Conservation (phyloP, 2,329 filamentous ascomycete species). For the Fusarium coffeatum region DNA sequence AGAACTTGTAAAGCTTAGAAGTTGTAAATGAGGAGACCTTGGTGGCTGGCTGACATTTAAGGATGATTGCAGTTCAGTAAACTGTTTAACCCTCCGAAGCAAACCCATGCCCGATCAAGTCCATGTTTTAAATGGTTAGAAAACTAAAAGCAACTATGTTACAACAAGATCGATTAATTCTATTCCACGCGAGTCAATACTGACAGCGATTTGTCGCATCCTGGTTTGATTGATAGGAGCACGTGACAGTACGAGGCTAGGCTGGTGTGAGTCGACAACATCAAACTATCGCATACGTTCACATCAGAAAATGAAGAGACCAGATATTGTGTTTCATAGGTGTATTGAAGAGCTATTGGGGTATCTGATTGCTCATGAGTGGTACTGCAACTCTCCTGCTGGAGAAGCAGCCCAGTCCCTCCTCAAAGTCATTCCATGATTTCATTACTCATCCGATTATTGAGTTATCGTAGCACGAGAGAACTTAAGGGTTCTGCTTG, state of each 20-base stretch:
- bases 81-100: neutral
- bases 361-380: slow-evolving; percentile 41
- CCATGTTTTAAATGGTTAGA: neutral
- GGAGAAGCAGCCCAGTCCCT: slow-evolving; percentile 11
- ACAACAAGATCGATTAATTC: too few species aligned
- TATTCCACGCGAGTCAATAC: neutral
- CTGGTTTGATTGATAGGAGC: neutral
- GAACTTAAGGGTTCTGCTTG: slow-evolving; percentile 56
- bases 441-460: neutral
- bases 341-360: slow-evolving; percentile 41
- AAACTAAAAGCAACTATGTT: too few species aligned
- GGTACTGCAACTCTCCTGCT: neutral
- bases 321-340: slow-evolving; percentile 11
- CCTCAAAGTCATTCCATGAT: slow-evolving; percentile 12
- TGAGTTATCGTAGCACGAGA: neutral
- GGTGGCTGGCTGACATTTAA: neutral
- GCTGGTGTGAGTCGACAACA: neutral
- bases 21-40: neutral
- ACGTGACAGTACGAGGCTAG: neutral
- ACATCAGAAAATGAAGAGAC: neutral
- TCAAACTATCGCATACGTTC: neutral
- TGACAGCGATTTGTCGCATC: neutral
- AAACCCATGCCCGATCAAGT: neutral
- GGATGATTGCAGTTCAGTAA: neutral
- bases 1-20: slow-evolving; percentile 41